Conservation (phyloP, 352 stramenopile genomes). For the Pythium apleroticum region DNA sequence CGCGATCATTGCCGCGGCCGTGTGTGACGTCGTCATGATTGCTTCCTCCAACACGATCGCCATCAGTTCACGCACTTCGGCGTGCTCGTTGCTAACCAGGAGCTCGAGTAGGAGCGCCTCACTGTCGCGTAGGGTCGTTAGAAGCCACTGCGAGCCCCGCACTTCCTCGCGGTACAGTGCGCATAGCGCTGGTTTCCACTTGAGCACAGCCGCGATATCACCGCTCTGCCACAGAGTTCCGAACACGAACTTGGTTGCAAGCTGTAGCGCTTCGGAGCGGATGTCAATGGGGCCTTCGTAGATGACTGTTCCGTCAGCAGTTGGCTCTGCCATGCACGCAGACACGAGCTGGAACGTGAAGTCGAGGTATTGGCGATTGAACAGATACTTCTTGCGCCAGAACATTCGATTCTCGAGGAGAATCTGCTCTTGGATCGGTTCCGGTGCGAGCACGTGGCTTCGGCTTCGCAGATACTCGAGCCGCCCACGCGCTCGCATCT, state of each 20-base stretch:
- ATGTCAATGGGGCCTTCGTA: constrained; percentile 54
- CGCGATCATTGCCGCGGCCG: constrained; percentile 11
- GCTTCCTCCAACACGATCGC: constrained; percentile 65
- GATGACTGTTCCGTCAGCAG: constrained; percentile 16
- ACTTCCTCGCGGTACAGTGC: constrained; percentile 75
- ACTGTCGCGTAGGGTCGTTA: constrained; percentile 59
- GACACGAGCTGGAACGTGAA: constrained; percentile 83
- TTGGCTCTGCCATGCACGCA: constrained; percentile 52
- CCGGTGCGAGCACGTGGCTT: constrained; percentile 55
- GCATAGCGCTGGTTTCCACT: constrained; percentile 71
- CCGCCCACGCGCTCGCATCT: constrained; percentile 23
- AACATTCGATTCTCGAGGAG: constrained; percentile 83
- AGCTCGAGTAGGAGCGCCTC: constrained; percentile 72
- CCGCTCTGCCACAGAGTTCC: constrained; percentile 85
- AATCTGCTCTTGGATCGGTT: constrained; percentile 76
- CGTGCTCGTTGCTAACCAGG: constrained; percentile 65
- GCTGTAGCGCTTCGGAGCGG: constrained; percentile 71
- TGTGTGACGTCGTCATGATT: constrained; percentile 47
- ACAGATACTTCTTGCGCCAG: constrained; percentile 86
- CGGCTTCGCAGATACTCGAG: constrained; percentile 50
- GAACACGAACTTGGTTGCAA: constrained; percentile 86
- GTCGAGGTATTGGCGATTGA: constrained; percentile 63
- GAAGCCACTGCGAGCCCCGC: constrained; percentile 66
- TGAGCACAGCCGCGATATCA: constrained; percentile 65
- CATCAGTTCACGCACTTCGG: constrained; percentile 70